phyloP scores from a whole-genome alignment of 116 monocot species.

The Dioscorea cayenensis region DNA sequence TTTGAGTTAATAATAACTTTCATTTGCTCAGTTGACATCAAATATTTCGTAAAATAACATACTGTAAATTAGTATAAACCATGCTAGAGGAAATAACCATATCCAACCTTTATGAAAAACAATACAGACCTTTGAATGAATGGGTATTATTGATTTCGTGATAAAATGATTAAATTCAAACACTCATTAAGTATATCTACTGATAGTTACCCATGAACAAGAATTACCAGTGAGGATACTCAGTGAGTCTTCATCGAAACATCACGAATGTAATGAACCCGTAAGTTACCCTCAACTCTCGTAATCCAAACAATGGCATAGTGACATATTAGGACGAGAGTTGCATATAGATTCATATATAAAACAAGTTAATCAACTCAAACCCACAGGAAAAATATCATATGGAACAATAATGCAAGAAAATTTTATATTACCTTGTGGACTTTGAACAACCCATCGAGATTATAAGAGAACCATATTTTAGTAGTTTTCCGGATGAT shows the following conservation, averaged over 20 bases:
- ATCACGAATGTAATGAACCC: conserved; percentile 87
- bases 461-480: conserved; percentile 77
- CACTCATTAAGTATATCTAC: background rate
- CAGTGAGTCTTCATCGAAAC: conserved; percentile 80
- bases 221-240: conserved; percentile 68
- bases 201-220: background rate
- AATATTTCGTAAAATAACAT: no score
- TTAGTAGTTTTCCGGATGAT: conserved; percentile 59
- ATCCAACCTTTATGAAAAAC: no score
- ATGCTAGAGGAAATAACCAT: no score
- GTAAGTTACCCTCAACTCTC: conserved; percentile 62
- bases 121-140: background rate
- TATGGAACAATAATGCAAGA: background rate
- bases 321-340: background rate
- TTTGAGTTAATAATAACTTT: no score
- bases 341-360: background rate
- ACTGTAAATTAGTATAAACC: no score
- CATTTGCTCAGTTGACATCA: no score
- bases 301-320: conserved; percentile 36
- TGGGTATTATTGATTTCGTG: background rate
- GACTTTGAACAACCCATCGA: conserved; percentile 58
- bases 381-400: background rate
- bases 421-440: conserved; percentile 35
- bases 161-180: background rate
- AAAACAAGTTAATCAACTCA: background rate